Conservation (phyloP, 176 grass and related monocot species). For the Cocos nucifera region DNA sequence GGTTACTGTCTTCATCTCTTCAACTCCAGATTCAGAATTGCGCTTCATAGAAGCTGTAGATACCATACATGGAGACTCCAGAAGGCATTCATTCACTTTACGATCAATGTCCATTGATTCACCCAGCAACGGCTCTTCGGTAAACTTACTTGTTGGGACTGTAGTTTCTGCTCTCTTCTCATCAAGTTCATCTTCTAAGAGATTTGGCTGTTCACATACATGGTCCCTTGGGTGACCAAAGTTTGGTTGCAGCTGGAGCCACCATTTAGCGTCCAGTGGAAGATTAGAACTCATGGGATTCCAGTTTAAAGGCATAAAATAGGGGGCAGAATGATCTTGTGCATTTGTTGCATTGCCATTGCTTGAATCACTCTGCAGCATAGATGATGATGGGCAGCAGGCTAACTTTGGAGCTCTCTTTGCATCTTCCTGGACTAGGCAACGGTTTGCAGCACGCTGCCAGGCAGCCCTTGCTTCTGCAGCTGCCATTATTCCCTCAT, state of each 20-base stretch:
- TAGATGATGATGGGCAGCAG: slow-evolving; percentile 40
- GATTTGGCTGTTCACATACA: slow-evolving; percentile 27
- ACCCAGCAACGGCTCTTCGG: slow-evolving; percentile 20
- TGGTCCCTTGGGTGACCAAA: slow-evolving; percentile 45
- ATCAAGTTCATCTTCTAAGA: slow-evolving; percentile 6
- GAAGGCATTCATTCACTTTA: slow-evolving; percentile 16
- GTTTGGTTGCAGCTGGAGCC: slow-evolving; percentile 59
- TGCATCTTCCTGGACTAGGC: slow-evolving; percentile 79
- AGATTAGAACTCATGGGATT: slow-evolving; percentile 46
- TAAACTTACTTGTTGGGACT: slow-evolving; percentile 7
- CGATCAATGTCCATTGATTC: slow-evolving; percentile 16
- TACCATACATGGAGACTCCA: slow-evolving; percentile 29
- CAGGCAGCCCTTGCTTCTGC: slow-evolving; percentile 89
- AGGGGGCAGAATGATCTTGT: slow-evolving; percentile 24
- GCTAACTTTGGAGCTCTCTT: slow-evolving; percentile 86
- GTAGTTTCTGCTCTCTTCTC: slow-evolving; percentile 27
- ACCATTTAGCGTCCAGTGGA: slow-evolving; percentile 60
- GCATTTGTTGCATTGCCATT: slow-evolving; percentile 18
- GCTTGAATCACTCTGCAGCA: slow-evolving; percentile 26
- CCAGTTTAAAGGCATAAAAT: slow-evolving; percentile 49
- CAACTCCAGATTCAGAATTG: slow-evolving; percentile 17
- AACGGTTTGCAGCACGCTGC: slow-evolving; percentile 82
- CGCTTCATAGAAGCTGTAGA: slow-evolving; percentile 37
- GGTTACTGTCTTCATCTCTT: slow-evolving; percentile 12
- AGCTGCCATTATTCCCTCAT: slow-evolving; percentile 57